Percentiles rank a stretch among this genome's conserved stretches.
Conservation (phyloP, 2,329 filamentous ascomycete species). For the Colletotrichum gigasporum region DNA sequence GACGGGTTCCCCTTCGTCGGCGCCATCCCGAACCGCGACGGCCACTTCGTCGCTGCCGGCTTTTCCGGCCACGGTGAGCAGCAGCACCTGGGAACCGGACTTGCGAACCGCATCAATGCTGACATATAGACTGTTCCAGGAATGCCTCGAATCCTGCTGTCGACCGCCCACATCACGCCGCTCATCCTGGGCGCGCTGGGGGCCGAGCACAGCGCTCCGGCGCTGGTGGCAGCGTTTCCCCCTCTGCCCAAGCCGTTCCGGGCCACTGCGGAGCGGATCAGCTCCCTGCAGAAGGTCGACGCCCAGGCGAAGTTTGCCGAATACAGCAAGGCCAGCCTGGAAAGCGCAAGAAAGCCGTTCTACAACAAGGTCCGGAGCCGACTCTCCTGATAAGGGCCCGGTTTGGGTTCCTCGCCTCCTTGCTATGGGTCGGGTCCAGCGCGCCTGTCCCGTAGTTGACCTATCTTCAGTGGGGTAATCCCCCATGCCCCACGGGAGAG, state of each 20-base stretch:
- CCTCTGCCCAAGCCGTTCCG: background rate
- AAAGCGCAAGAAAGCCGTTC: conserved; percentile 1
- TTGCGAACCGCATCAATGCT: too few relatives aligned
- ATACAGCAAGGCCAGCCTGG: background rate
- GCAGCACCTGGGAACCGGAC: background rate
- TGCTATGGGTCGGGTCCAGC: too few relatives aligned
- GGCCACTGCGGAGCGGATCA: background rate
- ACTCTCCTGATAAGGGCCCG: too few relatives aligned
- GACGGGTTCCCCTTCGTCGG: background rate
- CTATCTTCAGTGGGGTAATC: too few relatives aligned
- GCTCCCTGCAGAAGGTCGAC: background rate
- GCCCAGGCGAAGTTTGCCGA: background rate
- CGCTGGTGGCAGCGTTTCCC: background rate
- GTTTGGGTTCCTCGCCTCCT: too few relatives aligned
- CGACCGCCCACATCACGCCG: background rate
- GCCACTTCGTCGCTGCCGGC: background rate
- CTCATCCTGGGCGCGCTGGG: background rate
- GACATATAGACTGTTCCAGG: too few relatives aligned
- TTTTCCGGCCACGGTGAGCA: background rate
- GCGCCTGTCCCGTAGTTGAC: too few relatives aligned
- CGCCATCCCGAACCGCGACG: background rate
- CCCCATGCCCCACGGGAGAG: too few relatives aligned
- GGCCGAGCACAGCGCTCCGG: background rate
- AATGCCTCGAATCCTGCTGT: background rate
- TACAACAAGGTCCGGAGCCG: background rate